phyloP scores from a whole-genome alignment of 2,329 filamentous ascomycete genomes.

The Tricladium varicosporioides region DNA sequence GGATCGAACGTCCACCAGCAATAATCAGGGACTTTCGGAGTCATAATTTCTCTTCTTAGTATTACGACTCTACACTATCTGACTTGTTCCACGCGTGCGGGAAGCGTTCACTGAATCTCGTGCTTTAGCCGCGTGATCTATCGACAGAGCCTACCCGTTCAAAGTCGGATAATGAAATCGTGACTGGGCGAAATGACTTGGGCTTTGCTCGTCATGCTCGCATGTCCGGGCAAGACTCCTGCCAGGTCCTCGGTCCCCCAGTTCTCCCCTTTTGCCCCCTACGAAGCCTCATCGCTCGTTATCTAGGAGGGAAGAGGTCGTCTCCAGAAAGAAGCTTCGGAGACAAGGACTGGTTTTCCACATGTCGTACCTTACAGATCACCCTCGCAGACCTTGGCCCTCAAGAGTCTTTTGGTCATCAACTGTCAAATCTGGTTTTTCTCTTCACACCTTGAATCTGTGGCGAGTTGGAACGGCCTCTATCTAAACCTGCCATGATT shows the following conservation, averaged over 20 bases:
- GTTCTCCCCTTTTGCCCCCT: not conserved
- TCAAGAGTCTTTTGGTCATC: slow-evolving; percentile 8
- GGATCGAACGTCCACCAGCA: no score
- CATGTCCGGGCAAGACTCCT: not conserved
- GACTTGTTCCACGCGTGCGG: not conserved
- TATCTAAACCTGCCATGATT: slow-evolving; percentile 35
- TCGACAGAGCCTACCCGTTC: not conserved
- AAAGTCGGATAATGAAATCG: not conserved
- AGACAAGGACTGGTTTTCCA: no score
- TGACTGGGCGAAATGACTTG: not conserved
- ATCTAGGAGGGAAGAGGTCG: no score
- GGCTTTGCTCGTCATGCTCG: not conserved
- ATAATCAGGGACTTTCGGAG: no score
- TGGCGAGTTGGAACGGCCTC: slow-evolving; percentile 30
- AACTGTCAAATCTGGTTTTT: slow-evolving; percentile 35
- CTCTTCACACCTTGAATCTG: slow-evolving; percentile 32
- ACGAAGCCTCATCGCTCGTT: no score
- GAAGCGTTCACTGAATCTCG: slow-evolving; percentile 10
- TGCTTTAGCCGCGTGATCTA: slow-evolving; percentile 16
- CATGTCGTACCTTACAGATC: no score
- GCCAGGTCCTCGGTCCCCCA: not conserved
- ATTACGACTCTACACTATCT: not conserved
- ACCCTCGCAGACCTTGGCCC: no score
- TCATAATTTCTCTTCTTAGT: no score
- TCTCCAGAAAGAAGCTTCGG: no score